A percentile compares a stretch with the other conserved stretches of the same genome.
Conservation (phyloP, 202 grass and related monocot species). For the Schoenoplectus tabernaemontani region DNA sequence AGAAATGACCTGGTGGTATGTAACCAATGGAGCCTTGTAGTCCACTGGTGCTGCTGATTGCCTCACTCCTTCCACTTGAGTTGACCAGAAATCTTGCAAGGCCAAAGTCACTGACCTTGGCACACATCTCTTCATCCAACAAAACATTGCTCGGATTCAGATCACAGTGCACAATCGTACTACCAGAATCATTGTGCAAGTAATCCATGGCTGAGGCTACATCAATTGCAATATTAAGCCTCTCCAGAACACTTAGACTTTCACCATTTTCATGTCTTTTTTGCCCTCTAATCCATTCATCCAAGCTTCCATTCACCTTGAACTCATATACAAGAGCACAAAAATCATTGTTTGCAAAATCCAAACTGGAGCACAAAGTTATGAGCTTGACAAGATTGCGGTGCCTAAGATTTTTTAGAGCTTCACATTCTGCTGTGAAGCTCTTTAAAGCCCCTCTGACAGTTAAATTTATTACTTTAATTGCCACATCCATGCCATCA, state of each 20-base stretch:
- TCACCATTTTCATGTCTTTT: background rate
- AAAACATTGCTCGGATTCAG: slow-evolving; percentile 16
- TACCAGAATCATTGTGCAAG: slow-evolving; percentile 23
- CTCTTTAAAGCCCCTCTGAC: slow-evolving; percentile 26
- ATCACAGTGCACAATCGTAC: slow-evolving; percentile 32
- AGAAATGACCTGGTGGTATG: slow-evolving; percentile 33
- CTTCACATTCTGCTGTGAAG: slow-evolving; percentile 41
- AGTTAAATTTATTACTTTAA: slow-evolving; percentile 42
- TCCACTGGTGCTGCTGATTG: slow-evolving; percentile 21
- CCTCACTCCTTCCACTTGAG: background rate
- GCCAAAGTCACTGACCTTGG: slow-evolving; percentile 45
- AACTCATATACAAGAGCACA: slow-evolving; percentile 45
- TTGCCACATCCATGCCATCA: slow-evolving; percentile 20
- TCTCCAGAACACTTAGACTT: slow-evolving; percentile 13
- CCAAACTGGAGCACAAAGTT: slow-evolving; percentile 33
- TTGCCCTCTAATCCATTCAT: slow-evolving; percentile 31
- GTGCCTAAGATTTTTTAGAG: slow-evolving; percentile 32
- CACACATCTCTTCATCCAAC: slow-evolving; percentile 38
- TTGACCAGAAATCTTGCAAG: slow-evolving; percentile 27
- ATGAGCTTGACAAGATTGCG: slow-evolving; percentile 45
- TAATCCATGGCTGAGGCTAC: slow-evolving; percentile 37
- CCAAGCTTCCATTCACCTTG: slow-evolving; percentile 40
- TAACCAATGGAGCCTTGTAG: slow-evolving; percentile 58
- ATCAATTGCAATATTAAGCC: slow-evolving; percentile 30
- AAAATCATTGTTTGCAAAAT: slow-evolving; percentile 36